Conservation (phyloP, 2,329 filamentous ascomycete species). For the Beauveria pseudobassiana region DNA sequence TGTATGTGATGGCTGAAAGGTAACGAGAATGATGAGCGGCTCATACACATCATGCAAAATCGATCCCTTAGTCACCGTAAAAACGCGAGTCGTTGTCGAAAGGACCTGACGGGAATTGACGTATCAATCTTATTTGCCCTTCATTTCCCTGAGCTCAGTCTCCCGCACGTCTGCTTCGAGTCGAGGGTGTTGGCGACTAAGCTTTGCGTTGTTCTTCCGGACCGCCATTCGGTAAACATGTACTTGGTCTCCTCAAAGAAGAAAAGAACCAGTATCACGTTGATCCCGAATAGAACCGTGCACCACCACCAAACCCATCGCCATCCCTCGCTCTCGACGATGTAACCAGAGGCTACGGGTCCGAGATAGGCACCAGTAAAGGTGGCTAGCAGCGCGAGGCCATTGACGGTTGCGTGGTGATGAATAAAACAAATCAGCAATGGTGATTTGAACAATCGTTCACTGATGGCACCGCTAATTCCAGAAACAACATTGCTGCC, state of each 20-base stretch:
- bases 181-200: not conserved
- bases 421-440: conserved; percentile 26
- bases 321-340: conserved; percentile 20
- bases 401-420: conserved; percentile 35
- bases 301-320: conserved; percentile 33
- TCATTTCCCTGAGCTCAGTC: conserved; percentile 23
- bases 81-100: conserved; percentile 18
- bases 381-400: conserved; percentile 31
- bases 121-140: conserved; percentile 18
- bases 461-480: conserved; percentile 30
- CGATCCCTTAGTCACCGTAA: conserved; percentile 15
- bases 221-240: conserved; percentile 12
- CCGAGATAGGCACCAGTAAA: conserved; percentile 23
- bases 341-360: conserved; percentile 23
- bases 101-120: conserved; percentile 13
- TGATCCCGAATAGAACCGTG: conserved; percentile 16
- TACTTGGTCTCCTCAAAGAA: conserved; percentile 29
- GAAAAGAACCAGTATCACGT: conserved; percentile 17
- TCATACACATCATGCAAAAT: conserved; percentile 11
- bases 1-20: conserved; percentile 29
- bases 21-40: conserved; percentile 13
- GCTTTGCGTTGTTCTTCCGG: not conserved
- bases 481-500: conserved; percentile 30
- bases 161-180: not conserved
- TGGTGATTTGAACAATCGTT: conserved; percentile 32